Conservation (phyloP, 805 yeast genomes). For the Wickerhamiella shivajii region DNA sequence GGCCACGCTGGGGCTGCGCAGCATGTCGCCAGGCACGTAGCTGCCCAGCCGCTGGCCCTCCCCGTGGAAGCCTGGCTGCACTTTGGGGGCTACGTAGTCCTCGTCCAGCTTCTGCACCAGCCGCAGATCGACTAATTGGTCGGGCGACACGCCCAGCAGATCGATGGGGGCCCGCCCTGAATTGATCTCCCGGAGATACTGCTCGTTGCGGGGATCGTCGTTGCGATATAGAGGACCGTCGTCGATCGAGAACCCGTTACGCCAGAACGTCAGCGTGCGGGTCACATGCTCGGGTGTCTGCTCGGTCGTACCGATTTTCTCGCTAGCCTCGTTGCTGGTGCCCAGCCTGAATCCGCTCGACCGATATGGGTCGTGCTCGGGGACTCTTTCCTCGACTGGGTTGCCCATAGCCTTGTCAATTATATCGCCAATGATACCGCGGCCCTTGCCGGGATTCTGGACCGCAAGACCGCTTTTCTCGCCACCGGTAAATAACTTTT, state of each 20-base stretch:
- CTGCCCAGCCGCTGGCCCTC: conserved; percentile 78
- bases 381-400: conserved; percentile 9
- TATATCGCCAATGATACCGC: conserved; percentile 24
- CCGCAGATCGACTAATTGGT: conserved; percentile 86
- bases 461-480: conserved; percentile 67
- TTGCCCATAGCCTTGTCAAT: conserved; percentile 23
- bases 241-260: conserved; percentile 88
- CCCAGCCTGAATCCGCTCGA: conserved; percentile 27
- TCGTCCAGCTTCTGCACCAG: conserved; percentile 74
- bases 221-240: conserved; percentile 77
- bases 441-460: conserved; percentile 41
- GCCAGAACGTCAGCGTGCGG: conserved; percentile 87
- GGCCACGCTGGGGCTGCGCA: conserved; percentile 2
- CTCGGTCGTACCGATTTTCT: conserved; percentile 18
- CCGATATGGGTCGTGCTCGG: conserved; percentile 8
- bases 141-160: conserved; percentile 65
- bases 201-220: conserved; percentile 82
- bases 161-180: conserved; percentile 85
- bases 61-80: conserved; percentile 59
- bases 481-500: conserved; percentile 40
- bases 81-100: conserved; percentile 58
- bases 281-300: conserved; percentile 36
- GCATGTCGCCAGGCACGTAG: conserved; percentile 62
- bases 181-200: conserved; percentile 63
- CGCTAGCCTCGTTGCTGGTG: conserved; percentile 16